Evolutionary conservation across 257 asterid genomes (phyloP), one percentile per base, ranked within the genome.

Genomic region (Nicotiana obtusifolia): DNA sequence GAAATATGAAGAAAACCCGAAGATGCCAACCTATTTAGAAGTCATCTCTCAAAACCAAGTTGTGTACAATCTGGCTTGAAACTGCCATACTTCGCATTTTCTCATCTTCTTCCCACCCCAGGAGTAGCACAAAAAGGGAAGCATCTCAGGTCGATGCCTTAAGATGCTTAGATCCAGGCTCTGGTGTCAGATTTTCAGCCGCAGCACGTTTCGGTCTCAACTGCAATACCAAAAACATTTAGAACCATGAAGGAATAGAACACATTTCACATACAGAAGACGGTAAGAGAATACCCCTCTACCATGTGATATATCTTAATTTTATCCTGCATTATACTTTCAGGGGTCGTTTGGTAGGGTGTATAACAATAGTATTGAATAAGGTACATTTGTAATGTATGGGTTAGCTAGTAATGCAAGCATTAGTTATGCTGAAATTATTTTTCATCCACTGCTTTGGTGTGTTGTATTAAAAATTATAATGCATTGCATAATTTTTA

Each of bases 131-230:
- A 1, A 24, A 80, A 80, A 81, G 28, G 49, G 77, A 61, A 78
- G 64, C 24, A 44, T 81, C 89, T 20, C 82, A 81, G 47, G 64
- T 54, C 15, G 87, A 76, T 37, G 84, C 81, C 86, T 84, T 88
- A 11, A 78, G 86, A 79, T 83, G 84, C 82, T 88, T 88, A 26
- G 78, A 30, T 81, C 87, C 88, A 67, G 83, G 86, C 68, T 85
- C 87, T 0, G 88, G 86, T 6, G 78, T 52, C 44, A 86, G 82
- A 85, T 64, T 88, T 49, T 85, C 89, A 17, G 91, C 69, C 26
- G 91, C 91, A 60, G 91, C 87, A 80, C 91, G 85, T 86, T 88
- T 88, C 13, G 76, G 83, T 81, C 86, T 83, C 84, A 83, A 64
- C 91, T 88, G 82, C 82, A 79, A 79, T 19, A 14, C 75, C 15